Base-by-base conservation (phyloP, 225 moss, liverwort and hornwort genomes). In the Marchantia paleacea region DNA sequence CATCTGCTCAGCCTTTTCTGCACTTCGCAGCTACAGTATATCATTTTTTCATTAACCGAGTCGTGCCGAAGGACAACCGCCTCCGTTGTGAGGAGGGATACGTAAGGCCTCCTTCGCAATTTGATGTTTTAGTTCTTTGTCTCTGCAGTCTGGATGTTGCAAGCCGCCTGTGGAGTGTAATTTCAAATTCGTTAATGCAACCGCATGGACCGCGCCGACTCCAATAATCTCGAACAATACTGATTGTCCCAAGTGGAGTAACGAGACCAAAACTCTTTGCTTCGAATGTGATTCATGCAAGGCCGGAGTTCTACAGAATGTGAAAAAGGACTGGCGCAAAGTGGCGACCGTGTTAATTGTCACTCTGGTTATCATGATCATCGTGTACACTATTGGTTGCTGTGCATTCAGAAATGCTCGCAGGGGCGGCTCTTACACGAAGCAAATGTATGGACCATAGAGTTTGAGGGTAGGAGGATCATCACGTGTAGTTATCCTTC, bases 251-350 rank as follows among this genome's bases (percentile, higher is more conserved):
- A 60, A 49, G 6, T 97, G 97, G 94, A 88, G 18, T 25, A 93
- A 92, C 19, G 77, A 71, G 10, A 2, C 60, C 2, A 90, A 81
- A 3, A 24, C 47, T 0, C 82, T 93, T 48, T 97, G 97, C 79
- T 92, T 89, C 80, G 80, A 86, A 52, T 94, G 94, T 86, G 81
- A 92, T 84, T 92, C 97, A 8, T 97, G 97, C 90, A 91, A 91
- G 53, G 94, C 89, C 50, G 97, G 97, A 58, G 93, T 93, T 83
- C 80, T 97, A 72, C 92, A 97, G 73, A 94, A 94, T 49, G 86
- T 97, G 73, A 97, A 97, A 86, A 86, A 90, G 57, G 92, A 97
- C 73, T 97, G 97, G 97, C 91, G 94, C 52, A 94, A 62, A 70
- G 97, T 94, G 39, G 97, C 89, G 15, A 76, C 90, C 8, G 85